A percentile compares a stretch with the other conserved stretches of the same genome.
phyloP scores from a whole-genome alignment of 495 filamentous ascomycete genomes.

The Aspergillus carlsbadensis region DNA sequence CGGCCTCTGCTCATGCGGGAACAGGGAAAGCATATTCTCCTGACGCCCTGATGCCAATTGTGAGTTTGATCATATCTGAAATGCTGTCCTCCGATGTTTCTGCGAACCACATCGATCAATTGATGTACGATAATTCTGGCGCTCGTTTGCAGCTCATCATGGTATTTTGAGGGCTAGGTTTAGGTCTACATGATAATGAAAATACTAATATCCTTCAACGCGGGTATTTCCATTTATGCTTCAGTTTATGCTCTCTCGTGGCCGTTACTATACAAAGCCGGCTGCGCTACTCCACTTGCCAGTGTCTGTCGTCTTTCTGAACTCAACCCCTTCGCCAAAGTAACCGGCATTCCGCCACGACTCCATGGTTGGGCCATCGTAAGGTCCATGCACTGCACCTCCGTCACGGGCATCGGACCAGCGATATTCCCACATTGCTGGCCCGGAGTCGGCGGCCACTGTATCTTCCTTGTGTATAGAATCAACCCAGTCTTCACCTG shows the following conservation, averaged over 20 bases:
- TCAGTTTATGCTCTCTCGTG: not conserved
- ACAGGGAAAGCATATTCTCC: not conserved
- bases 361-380: conserved; percentile 78
- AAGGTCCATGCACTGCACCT: conserved; percentile 78
- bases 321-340: conserved; percentile 92
- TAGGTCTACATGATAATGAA: conserved; percentile 24
- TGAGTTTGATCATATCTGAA: conserved; percentile 4
- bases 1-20: not conserved
- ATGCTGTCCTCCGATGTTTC: conserved; percentile 24
- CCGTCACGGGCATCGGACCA: conserved; percentile 90
- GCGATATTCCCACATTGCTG: conserved; percentile 80
- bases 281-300: conserved; percentile 60
- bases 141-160: conserved; percentile 33
- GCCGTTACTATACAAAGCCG: conserved; percentile 56
- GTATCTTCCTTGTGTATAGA: conserved; percentile 33
- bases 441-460: conserved; percentile 23
- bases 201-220: conserved; percentile 12
- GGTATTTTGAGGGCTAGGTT: conserved; percentile 27
- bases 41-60: too few species aligned
- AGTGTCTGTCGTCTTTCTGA: conserved; percentile 60
- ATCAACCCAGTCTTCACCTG: conserved; percentile 89
- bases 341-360: conserved; percentile 90
- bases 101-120: conserved; percentile 35
- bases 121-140: conserved; percentile 50
- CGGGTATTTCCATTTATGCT: conserved; percentile 14